Evolutionary conservation across 768 basidiomycete genomes (phyloP), one percentile per base, ranked within the genome.

Genomic region (Kockovaella imperatae): DNA sequence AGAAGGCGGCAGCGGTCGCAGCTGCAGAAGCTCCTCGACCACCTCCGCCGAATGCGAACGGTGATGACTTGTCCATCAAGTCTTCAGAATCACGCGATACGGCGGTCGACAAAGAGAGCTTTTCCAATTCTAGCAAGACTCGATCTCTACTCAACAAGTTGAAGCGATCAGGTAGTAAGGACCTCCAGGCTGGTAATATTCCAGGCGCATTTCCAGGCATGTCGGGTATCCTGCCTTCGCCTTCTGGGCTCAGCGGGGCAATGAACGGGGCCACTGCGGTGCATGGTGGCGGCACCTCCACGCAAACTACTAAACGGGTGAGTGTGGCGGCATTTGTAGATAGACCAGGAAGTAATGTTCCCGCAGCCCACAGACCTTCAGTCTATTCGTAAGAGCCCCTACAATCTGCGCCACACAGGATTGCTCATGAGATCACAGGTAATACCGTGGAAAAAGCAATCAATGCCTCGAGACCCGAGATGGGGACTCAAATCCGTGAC

Each of bases 401-500:
- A 21, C 26, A 5, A 5, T 24, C 4, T 38, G 49, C 8, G 20
- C 15, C 30, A 13, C 25, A 4, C 31, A 18, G 25, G 15, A 17
- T 4, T 28, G 29, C 11, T 4, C 21, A 14, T 48, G 15, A 30
- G 4, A 47, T 8, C 31, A 10, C 38, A 61, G 42, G 64, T 45
- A 35, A 64, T 50, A 53, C 70, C 48, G 68, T 70, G 24, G 47
- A 58, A 18, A 59, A 50, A 39, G 59, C 62, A 1, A 43, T 64
- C 23, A 50, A 56, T 45, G 72, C 73, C 0, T 69, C 72, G n/a
- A 59, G 70, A 15, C 70, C 74, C 2, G 71, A 73, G 35, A 60
- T 53, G 13, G 57, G 67, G 2, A 63, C 60, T 10, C 60, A 64
- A 23, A 71, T 75, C 35, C 48, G 50, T 24, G 69, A 66, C 35